Evolutionary conservation across 352 stramenopile species (phyloP).

Genomic region (Albugo candida): DNA sequence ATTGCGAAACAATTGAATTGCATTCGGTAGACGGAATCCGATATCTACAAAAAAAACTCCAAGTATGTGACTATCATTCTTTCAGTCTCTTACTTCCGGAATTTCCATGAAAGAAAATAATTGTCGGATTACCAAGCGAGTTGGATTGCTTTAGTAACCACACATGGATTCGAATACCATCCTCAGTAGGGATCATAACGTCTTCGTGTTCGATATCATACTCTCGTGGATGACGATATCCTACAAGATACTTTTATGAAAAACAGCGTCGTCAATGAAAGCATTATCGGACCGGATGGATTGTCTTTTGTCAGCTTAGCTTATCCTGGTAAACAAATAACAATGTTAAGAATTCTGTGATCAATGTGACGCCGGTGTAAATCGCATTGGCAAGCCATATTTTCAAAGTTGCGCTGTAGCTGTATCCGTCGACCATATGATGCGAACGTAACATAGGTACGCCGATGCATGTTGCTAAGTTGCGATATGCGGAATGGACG

Average conservation of each 20-base stretch:
- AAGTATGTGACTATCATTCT: too few relatives aligned
- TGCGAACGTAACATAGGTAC: too few relatives aligned
- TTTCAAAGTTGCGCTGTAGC: not conserved
- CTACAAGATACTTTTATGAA: slow-evolving; percentile 11
- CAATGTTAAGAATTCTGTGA: slow-evolving; percentile 34
- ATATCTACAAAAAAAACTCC: slow-evolving; percentile 81
- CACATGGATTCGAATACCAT: slow-evolving; percentile 77
- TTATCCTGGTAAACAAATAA: slow-evolving; percentile 71
- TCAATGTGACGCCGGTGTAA: slow-evolving; percentile 39
- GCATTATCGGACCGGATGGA: slow-evolving; percentile 20
- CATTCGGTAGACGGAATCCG: slow-evolving; percentile 85
- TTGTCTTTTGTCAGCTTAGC: slow-evolving; percentile 73
- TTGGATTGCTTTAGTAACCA: slow-evolving; percentile 83
- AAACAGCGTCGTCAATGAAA: not conserved
- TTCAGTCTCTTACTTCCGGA: slow-evolving; percentile 64
- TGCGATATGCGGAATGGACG: too few relatives aligned
- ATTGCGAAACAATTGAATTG: slow-evolving; percentile 75
- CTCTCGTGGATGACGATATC: slow-evolving; percentile 77
- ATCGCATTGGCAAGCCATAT: slow-evolving; percentile 33
- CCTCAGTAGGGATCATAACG: slow-evolving; percentile 61
- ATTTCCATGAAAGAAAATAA: slow-evolving; percentile 94
- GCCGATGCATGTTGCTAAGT: too few relatives aligned
- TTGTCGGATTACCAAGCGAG: slow-evolving; percentile 35
- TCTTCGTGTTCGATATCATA: slow-evolving; percentile 81
- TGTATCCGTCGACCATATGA: too few relatives aligned